These are phyloP conservation scores for Diplodia corticola DNA, from an alignment of 2,329 filamentous ascomycete genomes.

Conservation along the genomic window DNA sequence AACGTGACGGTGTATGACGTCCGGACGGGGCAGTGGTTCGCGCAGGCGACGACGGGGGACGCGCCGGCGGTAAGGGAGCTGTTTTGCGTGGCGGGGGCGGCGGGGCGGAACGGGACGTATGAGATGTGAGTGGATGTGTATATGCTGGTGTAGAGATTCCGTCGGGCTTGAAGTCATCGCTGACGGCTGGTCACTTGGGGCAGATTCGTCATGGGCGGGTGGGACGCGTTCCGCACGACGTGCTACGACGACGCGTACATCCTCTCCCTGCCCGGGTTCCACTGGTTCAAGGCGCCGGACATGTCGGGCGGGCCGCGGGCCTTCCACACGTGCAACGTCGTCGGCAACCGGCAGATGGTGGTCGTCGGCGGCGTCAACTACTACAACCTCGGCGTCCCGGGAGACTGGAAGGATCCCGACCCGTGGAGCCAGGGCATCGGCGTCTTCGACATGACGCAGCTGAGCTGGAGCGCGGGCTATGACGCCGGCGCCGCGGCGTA, in stretches of 20 bases:
- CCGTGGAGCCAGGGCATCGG: background rate
- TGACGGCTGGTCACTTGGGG: background rate
- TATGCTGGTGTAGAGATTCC: too few relatives aligned
- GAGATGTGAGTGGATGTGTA: too few relatives aligned
- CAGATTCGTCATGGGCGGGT: conserved; percentile 9
- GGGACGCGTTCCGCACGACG: background rate
- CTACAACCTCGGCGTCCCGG: background rate
- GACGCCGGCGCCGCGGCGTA: conserved; percentile 3
- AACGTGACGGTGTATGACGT: conserved; percentile 1
- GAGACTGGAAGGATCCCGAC: background rate
- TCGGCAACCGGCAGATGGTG: conserved; percentile 10
- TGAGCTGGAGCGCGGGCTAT: background rate
- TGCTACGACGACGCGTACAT: conserved; percentile 4
- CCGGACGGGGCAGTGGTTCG: background rate
- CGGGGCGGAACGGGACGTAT: background rate
- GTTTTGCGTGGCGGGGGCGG: conserved; percentile 1
- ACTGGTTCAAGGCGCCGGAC: conserved; percentile 6
- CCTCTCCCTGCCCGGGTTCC: conserved; percentile 9
- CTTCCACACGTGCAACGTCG: conserved; percentile 1
- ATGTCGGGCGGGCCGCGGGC: background rate
- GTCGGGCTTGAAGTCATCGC: too few relatives aligned
- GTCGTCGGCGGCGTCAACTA: background rate
- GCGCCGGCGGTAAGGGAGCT: background rate
- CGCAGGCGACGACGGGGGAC: background rate
- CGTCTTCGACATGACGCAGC: background rate